A percentile compares a stretch with the other conserved stretches of the same genome.
phyloP scores from a whole-genome alignment of 768 basidiomycete genomes.

The Mycena vitilis region DNA sequence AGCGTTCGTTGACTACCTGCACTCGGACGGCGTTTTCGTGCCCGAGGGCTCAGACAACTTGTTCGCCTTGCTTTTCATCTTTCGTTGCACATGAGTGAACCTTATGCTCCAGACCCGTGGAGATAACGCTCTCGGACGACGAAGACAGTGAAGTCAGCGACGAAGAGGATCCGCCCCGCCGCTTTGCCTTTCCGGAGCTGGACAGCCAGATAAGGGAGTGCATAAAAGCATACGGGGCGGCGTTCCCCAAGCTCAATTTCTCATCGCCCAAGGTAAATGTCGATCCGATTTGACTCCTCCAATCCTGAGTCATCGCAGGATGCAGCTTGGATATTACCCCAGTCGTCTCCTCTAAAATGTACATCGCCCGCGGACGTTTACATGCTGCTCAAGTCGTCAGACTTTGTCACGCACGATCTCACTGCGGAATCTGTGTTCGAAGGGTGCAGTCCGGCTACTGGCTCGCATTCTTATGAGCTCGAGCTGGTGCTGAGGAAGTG shows the following conservation, averaged over 20 bases:
- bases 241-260: constrained; percentile 98
- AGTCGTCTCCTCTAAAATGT: constrained; percentile 88
- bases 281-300: background rate
- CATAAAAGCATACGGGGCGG: constrained; percentile 78
- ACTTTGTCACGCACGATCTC: constrained; percentile 88
- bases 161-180: constrained; percentile 37
- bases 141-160: constrained; percentile 62
- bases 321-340: constrained; percentile 90
- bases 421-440: constrained; percentile 71
- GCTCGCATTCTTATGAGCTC: constrained; percentile 60
- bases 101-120: constrained; percentile 53
- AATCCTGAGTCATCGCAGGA: constrained; percentile 64
- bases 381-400: constrained; percentile 91
- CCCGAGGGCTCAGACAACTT: constrained; percentile 84
- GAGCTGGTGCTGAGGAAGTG: constrained; percentile 93
- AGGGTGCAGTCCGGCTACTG: constrained; percentile 55
- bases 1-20: constrained; percentile 77
- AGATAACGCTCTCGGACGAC: constrained; percentile 71
- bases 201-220: constrained; percentile 75
- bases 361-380: constrained; percentile 91
- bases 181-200: constrained; percentile 84
- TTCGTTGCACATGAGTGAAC: constrained; percentile 12
- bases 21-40: constrained; percentile 86
- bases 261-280: constrained; percentile 84
- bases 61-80: constrained; percentile 55